Conservation (phyloP, 2,329 filamentous ascomycete genomes). For the Aspergillus candidus region DNA sequence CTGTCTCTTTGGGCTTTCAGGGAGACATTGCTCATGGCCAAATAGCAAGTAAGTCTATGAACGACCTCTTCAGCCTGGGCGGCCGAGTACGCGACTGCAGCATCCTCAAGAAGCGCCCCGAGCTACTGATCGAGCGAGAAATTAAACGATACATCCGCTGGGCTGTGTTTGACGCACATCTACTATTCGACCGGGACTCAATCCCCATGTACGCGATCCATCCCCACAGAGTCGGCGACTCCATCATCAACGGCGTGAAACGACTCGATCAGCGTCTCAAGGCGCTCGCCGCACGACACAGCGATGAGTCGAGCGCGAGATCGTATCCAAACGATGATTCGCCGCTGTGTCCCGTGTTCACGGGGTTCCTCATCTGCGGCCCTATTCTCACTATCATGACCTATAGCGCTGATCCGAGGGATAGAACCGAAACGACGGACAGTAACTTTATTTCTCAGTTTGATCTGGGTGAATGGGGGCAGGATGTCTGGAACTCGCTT, state of each 20-base stretch:
- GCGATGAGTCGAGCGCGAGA: constrained; percentile 10
- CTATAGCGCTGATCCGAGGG: constrained; percentile 38
- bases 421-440: constrained; percentile 11
- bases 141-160: constrained; percentile 48
- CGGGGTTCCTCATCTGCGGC: constrained; percentile 50
- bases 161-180: constrained; percentile 46
- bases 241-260: constrained; percentile 36
- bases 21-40: background rate
- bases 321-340: too few species aligned
- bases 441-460: constrained; percentile 45
- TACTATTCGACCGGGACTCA: constrained; percentile 29
- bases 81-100: constrained; percentile 47
- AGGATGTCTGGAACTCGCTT: constrained; percentile 57
- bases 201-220: constrained; percentile 45
- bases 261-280: constrained; percentile 41
- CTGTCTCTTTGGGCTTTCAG: background rate
- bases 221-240: constrained; percentile 34
- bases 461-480: constrained; percentile 47
- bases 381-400: constrained; percentile 50
- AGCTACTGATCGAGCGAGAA: constrained; percentile 34
- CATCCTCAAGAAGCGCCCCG: constrained; percentile 30
- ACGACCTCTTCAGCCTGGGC: constrained; percentile 46
- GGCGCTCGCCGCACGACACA: constrained; percentile 40
- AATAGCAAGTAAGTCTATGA: constrained; percentile 46
- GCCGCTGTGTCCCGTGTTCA: constrained; percentile 43